These are phyloP conservation scores for Geranium incanum DNA, from an alignment of 441 rosid species.

Conservation along the genomic window DNA sequence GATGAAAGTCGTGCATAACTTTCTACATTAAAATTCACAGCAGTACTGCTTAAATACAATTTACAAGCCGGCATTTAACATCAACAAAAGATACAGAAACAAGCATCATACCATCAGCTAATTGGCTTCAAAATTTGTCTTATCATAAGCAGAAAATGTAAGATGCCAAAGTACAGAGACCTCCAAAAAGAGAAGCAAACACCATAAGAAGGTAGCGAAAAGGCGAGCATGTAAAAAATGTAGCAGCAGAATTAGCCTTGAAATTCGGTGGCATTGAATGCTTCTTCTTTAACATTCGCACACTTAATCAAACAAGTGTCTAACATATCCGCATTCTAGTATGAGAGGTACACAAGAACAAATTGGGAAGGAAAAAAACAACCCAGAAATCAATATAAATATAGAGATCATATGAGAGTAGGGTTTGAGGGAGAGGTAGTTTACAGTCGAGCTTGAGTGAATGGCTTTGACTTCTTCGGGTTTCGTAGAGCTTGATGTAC, in stretches of 20 bases:
- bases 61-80: too few relatives aligned
- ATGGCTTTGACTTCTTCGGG: constrained; percentile 89
- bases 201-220: not conserved
- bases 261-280: not conserved
- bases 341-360: not conserved
- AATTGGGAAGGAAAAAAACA: not conserved
- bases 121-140: not conserved
- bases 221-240: not conserved
- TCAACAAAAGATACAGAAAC: not conserved
- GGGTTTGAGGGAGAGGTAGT: not conserved
- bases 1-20: not conserved
- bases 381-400: not conserved
- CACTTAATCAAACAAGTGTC: not conserved
- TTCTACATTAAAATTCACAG: not conserved
- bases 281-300: not conserved
- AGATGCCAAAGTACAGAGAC: not conserved
- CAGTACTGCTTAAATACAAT: not conserved
- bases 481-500: constrained; percentile 65
- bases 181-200: not conserved
- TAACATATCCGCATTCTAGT: not conserved
- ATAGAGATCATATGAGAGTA: not conserved
- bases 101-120: not conserved
- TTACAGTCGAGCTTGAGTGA: constrained; percentile 75
- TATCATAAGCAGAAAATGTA: not conserved
- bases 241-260: not conserved